These are phyloP conservation scores for Botrytis tulipae DNA, from an alignment of 2,329 filamentous ascomycete species.

Conservation along the genomic window DNA sequence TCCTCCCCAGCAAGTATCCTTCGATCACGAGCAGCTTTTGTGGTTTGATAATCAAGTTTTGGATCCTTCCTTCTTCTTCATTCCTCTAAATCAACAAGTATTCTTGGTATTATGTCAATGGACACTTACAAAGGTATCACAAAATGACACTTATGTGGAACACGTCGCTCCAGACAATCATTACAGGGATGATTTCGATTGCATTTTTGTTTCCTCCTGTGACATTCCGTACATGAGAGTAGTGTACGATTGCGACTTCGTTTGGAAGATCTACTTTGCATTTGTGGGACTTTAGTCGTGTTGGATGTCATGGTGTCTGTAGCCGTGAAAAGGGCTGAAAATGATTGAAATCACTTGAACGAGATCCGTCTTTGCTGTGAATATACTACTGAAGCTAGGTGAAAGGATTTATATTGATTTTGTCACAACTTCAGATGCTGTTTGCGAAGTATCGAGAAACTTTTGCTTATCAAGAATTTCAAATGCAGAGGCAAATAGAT, in stretches of 20 bases:
- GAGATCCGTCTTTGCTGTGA: neutral
- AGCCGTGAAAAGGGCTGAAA: neutral
- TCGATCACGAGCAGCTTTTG: slow-evolving; percentile 20
- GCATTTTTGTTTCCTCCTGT: slow-evolving; percentile 33
- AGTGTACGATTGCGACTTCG: slow-evolving; percentile 26
- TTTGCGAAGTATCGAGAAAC: neutral
- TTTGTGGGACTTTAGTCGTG: neutral
- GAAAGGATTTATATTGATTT: neutral
- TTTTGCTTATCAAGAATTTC: neutral
- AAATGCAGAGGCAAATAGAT: neutral
- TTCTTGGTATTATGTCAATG: neutral
- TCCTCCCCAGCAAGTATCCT: slow-evolving; percentile 25
- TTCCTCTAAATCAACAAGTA: slow-evolving; percentile 8
- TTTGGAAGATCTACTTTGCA: neutral
- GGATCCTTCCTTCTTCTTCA: neutral
- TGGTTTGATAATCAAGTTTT: slow-evolving; percentile 8
- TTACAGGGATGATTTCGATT: slow-evolving; percentile 26
- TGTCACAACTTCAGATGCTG: too few species aligned
- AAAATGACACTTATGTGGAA: slow-evolving; percentile 29
- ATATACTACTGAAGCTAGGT: neutral
- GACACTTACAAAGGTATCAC: slow-evolving; percentile 23
- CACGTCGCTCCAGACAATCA: slow-evolving; percentile 27
- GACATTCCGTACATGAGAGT: slow-evolving; percentile 30
- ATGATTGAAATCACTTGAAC: neutral
- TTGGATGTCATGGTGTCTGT: slow-evolving; percentile 4